Evolutionary conservation across 2,329 filamentous ascomycete genomes (phyloP).

Genomic region (Lachnellula arida): DNA sequence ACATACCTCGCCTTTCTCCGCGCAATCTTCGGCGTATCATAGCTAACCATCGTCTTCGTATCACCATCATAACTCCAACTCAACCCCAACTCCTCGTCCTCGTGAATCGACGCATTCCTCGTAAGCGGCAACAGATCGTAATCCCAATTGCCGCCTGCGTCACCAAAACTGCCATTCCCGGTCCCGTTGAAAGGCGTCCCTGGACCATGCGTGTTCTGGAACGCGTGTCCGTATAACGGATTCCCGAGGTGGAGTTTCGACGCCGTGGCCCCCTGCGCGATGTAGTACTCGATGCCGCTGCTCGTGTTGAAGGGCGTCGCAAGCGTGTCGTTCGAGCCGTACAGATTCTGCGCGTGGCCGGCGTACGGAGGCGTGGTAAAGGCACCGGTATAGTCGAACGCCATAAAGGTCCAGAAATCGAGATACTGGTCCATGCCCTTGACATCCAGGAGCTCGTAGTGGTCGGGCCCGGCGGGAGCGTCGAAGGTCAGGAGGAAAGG

Average conservation of each 20-base stretch:
- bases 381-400: slow-evolving; percentile 65
- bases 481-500: slow-evolving; percentile 53
- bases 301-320: slow-evolving; percentile 66
- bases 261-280: slow-evolving; percentile 54
- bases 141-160: slow-evolving; percentile 63
- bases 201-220: slow-evolving; percentile 58
- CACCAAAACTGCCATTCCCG: slow-evolving; percentile 66
- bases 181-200: slow-evolving; percentile 61
- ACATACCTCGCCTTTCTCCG: slow-evolving; percentile 62
- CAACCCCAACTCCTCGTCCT: slow-evolving; percentile 55
- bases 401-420: slow-evolving; percentile 61
- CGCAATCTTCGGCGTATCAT: slow-evolving; percentile 60
- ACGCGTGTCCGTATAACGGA: slow-evolving; percentile 74
- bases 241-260: slow-evolving; percentile 72
- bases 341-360: slow-evolving; percentile 71
- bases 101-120: slow-evolving; percentile 49
- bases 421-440: slow-evolving; percentile 42
- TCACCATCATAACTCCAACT: slow-evolving; percentile 65
- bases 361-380: slow-evolving; percentile 52
- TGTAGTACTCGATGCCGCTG: slow-evolving; percentile 61
- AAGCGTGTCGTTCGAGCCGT: slow-evolving; percentile 48
- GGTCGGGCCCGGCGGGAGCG: slow-evolving; percentile 42
- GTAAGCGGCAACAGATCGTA: slow-evolving; percentile 69
- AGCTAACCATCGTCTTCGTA: slow-evolving; percentile 62
- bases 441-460: slow-evolving; percentile 46